phyloP scores from a whole-genome alignment of 2,329 filamentous ascomycete genomes.

The Scedosporium boydii region DNA sequence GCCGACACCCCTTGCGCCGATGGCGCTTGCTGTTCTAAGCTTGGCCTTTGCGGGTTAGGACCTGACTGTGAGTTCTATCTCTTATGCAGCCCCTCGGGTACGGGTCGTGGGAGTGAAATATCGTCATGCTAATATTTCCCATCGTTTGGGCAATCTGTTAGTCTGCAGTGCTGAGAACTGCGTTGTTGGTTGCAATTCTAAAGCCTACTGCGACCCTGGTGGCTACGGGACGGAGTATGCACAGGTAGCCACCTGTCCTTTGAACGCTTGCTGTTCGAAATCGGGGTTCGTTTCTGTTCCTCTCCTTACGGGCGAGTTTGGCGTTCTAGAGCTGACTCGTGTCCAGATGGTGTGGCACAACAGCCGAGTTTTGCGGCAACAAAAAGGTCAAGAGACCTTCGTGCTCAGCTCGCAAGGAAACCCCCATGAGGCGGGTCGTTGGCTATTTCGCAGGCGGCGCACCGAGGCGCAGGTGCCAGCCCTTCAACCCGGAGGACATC shows the following conservation, averaged over 20 bases:
- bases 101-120: neutral
- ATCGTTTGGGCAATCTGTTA: neutral
- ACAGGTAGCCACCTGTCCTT: neutral
- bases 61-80: neutral
- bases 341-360: too few relatives aligned
- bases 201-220: neutral
- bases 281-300: too few relatives aligned
- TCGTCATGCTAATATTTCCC: neutral
- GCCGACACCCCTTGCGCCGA: neutral
- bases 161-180: neutral
- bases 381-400: too few relatives aligned
- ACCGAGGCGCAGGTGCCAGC: too few relatives aligned
- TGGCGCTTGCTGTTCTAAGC: neutral
- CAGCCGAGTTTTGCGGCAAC: too few relatives aligned
- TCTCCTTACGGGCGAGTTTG: too few relatives aligned
- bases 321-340: too few relatives aligned
- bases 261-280: too few relatives aligned
- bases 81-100: neutral
- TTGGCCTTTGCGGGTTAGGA: neutral
- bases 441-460: too few relatives aligned
- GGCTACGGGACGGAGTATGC: neutral
- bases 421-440: too few relatives aligned
- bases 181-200: neutral
- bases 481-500: too few relatives aligned
- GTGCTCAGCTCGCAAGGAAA: too few relatives aligned